Conservation (phyloP, 352 stramenopile genomes). For the Phytophthora sojae region DNA sequence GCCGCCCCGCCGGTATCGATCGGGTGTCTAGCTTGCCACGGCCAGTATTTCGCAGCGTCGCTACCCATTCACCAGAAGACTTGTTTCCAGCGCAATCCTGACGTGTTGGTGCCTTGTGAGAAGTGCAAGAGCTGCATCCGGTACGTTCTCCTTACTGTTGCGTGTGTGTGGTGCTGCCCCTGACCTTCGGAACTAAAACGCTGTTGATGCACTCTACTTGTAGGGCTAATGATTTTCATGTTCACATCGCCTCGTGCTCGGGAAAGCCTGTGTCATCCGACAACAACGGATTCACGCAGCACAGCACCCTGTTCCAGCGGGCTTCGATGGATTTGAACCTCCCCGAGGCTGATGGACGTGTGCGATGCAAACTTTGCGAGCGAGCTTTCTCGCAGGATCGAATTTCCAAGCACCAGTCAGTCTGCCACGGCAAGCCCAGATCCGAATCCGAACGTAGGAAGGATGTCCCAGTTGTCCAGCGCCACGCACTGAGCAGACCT, state of each 20-base stretch:
- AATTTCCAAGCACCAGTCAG: slow-evolving; percentile 75
- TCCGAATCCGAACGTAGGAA: background rate
- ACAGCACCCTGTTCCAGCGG: background rate
- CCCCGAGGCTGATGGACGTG: slow-evolving; percentile 54
- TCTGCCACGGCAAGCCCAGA: slow-evolving; percentile 47
- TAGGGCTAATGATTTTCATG: slow-evolving; percentile 35
- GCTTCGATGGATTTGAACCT: slow-evolving; percentile 41
- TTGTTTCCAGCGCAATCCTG: slow-evolving; percentile 72
- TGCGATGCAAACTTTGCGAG: slow-evolving; percentile 66
- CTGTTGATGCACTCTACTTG: slow-evolving; percentile 2
- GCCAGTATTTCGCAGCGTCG: slow-evolving; percentile 68
- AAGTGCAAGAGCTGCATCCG: slow-evolving; percentile 46
- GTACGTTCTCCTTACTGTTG: slow-evolving; percentile 25
- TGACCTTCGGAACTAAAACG: slow-evolving; percentile 6
- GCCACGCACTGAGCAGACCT: slow-evolving; percentile 5
- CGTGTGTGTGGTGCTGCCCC: background rate
- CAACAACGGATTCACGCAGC: background rate
- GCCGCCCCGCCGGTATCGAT: slow-evolving; percentile 34
- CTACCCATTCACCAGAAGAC: slow-evolving; percentile 77
- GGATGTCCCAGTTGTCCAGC: background rate
- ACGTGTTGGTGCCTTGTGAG: slow-evolving; percentile 55
- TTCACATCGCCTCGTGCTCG: slow-evolving; percentile 32
- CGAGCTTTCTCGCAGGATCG: slow-evolving; percentile 66
- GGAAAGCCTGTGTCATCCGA: slow-evolving; percentile 4
- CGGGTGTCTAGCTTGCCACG: slow-evolving; percentile 54